A percentile compares a stretch with the other conserved stretches of the same genome.
phyloP scores from a whole-genome alignment of 768 basidiomycete species.

The Suillus placidus region DNA sequence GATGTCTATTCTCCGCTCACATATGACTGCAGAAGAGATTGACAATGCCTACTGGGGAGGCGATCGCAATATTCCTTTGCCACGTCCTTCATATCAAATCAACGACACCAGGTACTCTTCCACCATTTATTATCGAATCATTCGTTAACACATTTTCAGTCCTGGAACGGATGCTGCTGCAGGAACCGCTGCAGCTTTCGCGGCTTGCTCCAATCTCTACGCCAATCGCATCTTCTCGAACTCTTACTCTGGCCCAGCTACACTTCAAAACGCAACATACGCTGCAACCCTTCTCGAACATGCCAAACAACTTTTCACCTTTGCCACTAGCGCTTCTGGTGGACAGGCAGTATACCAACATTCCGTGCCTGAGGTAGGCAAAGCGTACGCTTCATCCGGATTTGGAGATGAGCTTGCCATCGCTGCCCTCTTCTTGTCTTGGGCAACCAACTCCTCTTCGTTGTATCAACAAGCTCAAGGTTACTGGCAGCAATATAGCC shows the following conservation, averaged over 20 bases:
- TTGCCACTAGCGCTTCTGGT: conserved; percentile 66
- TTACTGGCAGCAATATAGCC: conserved; percentile 59
- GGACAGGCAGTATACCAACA: conserved; percentile 62
- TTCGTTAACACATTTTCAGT: conserved; percentile 26
- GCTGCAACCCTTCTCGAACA: conserved; percentile 70
- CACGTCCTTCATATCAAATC: conserved; percentile 77
- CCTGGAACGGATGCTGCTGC: conserved; percentile 94
- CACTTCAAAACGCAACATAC: conserved; percentile 74
- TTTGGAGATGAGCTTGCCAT: conserved; percentile 76
- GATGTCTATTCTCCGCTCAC: conserved; percentile 9
- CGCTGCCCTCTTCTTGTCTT: conserved; percentile 75
- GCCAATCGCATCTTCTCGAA: conserved; percentile 57
- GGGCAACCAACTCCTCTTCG: conserved; percentile 63
- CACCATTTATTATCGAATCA: neutral
- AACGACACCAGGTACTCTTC: conserved; percentile 57
- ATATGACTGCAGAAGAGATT: conserved; percentile 45
- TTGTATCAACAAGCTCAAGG: conserved; percentile 65
- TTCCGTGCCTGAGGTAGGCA: conserved; percentile 63
- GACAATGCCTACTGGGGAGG: conserved; percentile 91
- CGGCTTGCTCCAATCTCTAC: conserved; percentile 85
- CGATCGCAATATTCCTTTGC: conserved; percentile 72
- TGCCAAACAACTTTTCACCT: conserved; percentile 72
- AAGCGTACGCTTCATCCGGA: conserved; percentile 70
- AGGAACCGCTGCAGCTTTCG: conserved; percentile 81
- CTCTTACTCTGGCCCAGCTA: conserved; percentile 59